These are phyloP conservation scores for Sclerotinia sclerotiorum DNA, from an alignment of 2,329 filamentous ascomycete genomes.

Conservation along the genomic window DNA sequence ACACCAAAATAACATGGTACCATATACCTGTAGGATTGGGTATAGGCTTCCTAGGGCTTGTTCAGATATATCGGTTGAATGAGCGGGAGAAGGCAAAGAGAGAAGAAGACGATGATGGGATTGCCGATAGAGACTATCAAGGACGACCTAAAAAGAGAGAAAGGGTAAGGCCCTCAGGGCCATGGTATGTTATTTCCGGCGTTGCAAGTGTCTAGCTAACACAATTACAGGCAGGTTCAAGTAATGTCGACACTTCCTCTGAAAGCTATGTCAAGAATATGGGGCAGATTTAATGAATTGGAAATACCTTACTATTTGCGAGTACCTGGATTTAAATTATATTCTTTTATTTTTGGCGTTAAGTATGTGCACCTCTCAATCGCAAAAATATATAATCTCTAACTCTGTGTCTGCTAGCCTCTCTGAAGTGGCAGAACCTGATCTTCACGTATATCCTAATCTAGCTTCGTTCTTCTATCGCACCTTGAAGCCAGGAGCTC, in stretches of 20 bases:
- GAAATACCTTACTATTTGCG: conserved; percentile 69
- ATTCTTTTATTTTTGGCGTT: conserved; percentile 71
- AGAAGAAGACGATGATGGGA: conserved; percentile 43
- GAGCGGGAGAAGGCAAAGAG: conserved; percentile 47
- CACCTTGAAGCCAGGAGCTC: conserved; percentile 81
- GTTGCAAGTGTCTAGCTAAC: conserved; percentile 26
- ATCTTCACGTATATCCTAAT: conserved; percentile 88
- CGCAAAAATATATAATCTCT: conserved; percentile 23
- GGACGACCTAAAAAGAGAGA: conserved; percentile 49
- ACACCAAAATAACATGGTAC: conserved; percentile 70
- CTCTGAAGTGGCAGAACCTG: conserved; percentile 81
- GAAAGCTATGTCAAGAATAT: conserved; percentile 69
- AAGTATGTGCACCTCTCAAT: conserved; percentile 48
- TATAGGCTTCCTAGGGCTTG: conserved; percentile 63
- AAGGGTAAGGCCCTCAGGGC: conserved; percentile 63
- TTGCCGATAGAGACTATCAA: conserved; percentile 45
- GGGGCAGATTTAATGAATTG: conserved; percentile 73
- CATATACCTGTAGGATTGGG: conserved; percentile 69
- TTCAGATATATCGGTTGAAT: conserved; percentile 63
- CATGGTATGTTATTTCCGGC: conserved; percentile 50
- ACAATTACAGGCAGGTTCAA: conserved; percentile 58
- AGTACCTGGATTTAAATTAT: conserved; percentile 71
- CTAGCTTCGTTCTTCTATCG: conserved; percentile 97
- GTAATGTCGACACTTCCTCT: conserved; percentile 73
- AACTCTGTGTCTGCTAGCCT: conserved; percentile 52